Base-by-base conservation (phyloP, 495 filamentous ascomycete genomes). In the Aspergillus heteromorphus region DNA sequence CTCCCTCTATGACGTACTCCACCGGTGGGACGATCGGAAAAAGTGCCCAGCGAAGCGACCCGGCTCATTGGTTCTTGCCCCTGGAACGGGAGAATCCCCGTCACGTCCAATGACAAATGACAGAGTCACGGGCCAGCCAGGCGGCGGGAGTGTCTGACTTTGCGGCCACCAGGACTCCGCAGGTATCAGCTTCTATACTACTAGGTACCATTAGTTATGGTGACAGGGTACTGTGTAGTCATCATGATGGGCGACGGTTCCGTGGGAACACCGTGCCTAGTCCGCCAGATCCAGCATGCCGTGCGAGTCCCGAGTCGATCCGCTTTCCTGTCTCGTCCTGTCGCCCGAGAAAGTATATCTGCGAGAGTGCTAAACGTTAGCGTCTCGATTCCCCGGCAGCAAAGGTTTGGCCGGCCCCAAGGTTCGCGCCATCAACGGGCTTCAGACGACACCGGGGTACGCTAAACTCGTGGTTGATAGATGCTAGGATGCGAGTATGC, bases 11-110 rank as follows among this genome's bases (percentile, higher is more conserved):
- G 36, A 41, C 19, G 25, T 34, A 48, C 48, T 53, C 55, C 55
- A 57, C 55, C 19, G 4, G 14, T 38, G 43, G 48, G 49, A 53
- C 59, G 59, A 62, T 62, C 59, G 51, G 53, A 45, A 55, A 55
- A 19, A 30, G 25, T 13, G 42, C 34, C 55, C 38, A 48, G 38
- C 36, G 16, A 38, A 40, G 19, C 9, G 49, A 34, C 54, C 54
- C 54, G 48, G 45, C 31, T 55, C 40, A 55, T 56, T 56, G 54
- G 54, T 51, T 42, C 27, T 54, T 48, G 21, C 29, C 40, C 45
- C 36, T 55, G 45, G 36, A 23, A 40, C 36, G 23, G 11, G 21
- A 45, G 34, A 36, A 42, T 45, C 29, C 6, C 20, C 19, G 42
- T 19, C 23, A 13, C 4, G 19, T 45, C 42, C 42, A 45, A 45